Evolutionary conservation across 805 yeast genomes (phyloP), one percentile per base, ranked within the genome.

Genomic region (Saturnispora mendoncae): DNA sequence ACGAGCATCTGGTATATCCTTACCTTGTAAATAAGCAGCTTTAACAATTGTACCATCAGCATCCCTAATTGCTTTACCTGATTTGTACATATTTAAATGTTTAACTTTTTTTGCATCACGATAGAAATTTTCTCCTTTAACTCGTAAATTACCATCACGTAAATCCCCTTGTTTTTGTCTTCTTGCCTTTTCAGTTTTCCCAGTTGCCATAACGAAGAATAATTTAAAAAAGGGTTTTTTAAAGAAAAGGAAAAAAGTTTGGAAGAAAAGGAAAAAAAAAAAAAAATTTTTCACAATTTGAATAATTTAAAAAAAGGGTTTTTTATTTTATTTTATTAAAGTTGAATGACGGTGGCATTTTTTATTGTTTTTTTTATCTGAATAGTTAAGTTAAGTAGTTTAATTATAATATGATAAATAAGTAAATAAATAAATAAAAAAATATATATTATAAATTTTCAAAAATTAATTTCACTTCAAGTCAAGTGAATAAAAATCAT

Each of bases 91-190:
- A 59, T 78, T 83, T 56, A 92, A 70, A 60, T 78, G 85, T 61
- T 84, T 80, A 45, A 88, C 95, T 58, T 84, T 84, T 58, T 87
- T 86, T 41, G 95, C 90, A 76, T 88, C 97, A 54, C 86, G 69
- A 68, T 90, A 90, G 64, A 90, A 90, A 68, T 90, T 90, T 65
- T 90, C 98, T 56, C 98, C 98, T 61, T 90, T 90, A 39, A 85
- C 94, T 47, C 94, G 79, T 44, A 92, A 73, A 55, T 90, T 90
- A 23, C 96, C 96, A 62, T 84, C 95, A 55, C 85, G 74, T 51
- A 77, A 69, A 53, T 80, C 84, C 41, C 81, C 81, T 59, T 87
- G 84, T 57, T 95, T 82, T 44, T 72, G 71, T 58, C 96, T 76
- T 68, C 98, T 80, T 55, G 71, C 72, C 61, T 83, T 84, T 64